These are phyloP conservation scores for Sanguinoderma infundibulare DNA, from an alignment of 1,284 basidiomycete species.

Conservation along the genomic window DNA sequence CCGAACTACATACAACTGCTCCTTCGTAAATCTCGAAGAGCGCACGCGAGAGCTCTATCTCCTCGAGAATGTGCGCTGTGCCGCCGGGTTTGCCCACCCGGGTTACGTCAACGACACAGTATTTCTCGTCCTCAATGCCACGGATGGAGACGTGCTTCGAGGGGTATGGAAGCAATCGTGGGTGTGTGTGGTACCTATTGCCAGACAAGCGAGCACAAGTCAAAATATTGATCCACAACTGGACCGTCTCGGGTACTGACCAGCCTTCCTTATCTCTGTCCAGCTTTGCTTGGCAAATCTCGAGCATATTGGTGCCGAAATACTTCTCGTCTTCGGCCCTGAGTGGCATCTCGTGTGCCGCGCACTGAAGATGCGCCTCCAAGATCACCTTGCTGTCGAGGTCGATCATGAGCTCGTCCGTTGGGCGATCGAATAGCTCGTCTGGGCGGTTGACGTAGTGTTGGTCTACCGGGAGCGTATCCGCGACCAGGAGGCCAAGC, in stretches of 20 bases:
- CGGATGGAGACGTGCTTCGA: conserved; percentile 78
- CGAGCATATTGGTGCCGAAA: conserved; percentile 69
- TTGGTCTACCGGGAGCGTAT: conserved; percentile 76
- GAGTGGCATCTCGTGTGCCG: conserved; percentile 86
- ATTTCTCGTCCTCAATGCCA: conserved; percentile 80
- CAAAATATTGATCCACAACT: background rate
- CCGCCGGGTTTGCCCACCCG: conserved; percentile 42
- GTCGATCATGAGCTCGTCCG: conserved; percentile 75
- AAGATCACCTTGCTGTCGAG: conserved; percentile 77
- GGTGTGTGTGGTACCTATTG: conserved; percentile 78
- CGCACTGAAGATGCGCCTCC: conserved; percentile 89
- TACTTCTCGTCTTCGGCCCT: conserved; percentile 69
- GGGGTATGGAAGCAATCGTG: conserved; percentile 80
- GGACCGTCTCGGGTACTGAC: conserved; percentile 40
- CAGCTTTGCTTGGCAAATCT: conserved; percentile 60
- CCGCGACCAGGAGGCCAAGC: conserved; percentile 79
- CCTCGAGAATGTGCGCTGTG: conserved; percentile 69
- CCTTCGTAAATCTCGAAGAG: conserved; percentile 87
- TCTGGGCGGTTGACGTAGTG: conserved; percentile 79
- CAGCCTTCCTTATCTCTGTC: conserved; percentile 72
- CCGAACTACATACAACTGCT: conserved; percentile 58
- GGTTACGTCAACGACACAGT: conserved; percentile 75
- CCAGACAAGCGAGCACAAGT: background rate
- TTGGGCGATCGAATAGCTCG: conserved; percentile 66
- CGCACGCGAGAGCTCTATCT: conserved; percentile 85